These are phyloP conservation scores for Fusarium duplospermum DNA, from an alignment of 2,329 filamentous ascomycete genomes.

Conservation along the genomic window DNA sequence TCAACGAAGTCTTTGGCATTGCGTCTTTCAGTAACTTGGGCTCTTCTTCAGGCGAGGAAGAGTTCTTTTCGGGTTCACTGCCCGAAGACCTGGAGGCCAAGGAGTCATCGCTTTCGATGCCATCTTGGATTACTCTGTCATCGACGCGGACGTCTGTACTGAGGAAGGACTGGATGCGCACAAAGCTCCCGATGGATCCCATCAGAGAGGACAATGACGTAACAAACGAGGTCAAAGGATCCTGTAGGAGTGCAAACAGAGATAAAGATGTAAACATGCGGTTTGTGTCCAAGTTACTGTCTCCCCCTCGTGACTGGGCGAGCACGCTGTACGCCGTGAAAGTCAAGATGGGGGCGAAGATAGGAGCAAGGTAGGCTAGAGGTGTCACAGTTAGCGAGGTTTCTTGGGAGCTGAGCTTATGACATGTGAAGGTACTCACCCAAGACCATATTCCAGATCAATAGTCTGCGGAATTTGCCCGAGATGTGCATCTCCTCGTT, in stretches of 20 bases:
- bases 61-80: slow-evolving; percentile 2
- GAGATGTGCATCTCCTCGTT: slow-evolving; percentile 21
- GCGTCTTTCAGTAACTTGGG: not conserved
- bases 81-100: not conserved
- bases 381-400: not conserved
- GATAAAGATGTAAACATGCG: slow-evolving; percentile 34
- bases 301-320: slow-evolving; percentile 10
- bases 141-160: slow-evolving; percentile 16
- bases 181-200: slow-evolving; percentile 31
- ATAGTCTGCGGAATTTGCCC: slow-evolving; percentile 21
- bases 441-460: slow-evolving; percentile 37
- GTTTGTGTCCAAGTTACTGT: slow-evolving; percentile 24
- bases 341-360: slow-evolving; percentile 28
- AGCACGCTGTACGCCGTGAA: slow-evolving; percentile 31
- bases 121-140: not conserved
- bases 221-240: slow-evolving; percentile 28
- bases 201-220: slow-evolving; percentile 24
- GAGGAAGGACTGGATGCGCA: slow-evolving; percentile 28
- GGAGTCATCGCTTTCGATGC: not conserved
- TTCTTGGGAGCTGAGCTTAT: not conserved
- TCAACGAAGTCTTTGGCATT: rapidly evolving
- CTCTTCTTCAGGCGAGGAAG: not conserved
- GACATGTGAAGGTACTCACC: slow-evolving; percentile 11
- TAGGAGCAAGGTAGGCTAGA: slow-evolving; percentile 29
- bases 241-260: slow-evolving; percentile 21